Percentiles rank a stretch among this genome's conserved stretches.
Evolutionary conservation across 495 filamentous ascomycete genomes (phyloP).

Genomic region (Penicillium silybi): DNA sequence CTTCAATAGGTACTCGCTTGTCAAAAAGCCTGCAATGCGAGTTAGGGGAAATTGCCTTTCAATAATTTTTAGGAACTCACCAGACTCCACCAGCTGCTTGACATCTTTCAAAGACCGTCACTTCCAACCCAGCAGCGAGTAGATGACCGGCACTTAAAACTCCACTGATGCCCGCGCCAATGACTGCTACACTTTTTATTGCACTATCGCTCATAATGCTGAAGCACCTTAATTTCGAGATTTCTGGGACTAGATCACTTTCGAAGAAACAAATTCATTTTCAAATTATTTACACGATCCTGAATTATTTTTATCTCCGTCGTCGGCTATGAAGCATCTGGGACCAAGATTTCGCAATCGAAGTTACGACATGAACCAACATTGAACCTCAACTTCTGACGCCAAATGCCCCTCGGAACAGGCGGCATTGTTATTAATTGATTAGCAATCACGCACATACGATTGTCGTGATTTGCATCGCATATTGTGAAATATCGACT

Average conservation of each 20-base stretch:
- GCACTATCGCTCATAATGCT: slow-evolving; percentile 21
- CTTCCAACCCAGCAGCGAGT: slow-evolving; percentile 52
- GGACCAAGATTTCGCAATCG: slow-evolving; percentile 15
- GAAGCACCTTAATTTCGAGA: not conserved
- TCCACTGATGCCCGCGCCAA: slow-evolving; percentile 69
- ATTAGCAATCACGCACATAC: slow-evolving; percentile 1
- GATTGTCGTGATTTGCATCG: slow-evolving; percentile 5
- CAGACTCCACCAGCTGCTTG: slow-evolving; percentile 57
- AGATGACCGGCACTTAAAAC: slow-evolving; percentile 61
- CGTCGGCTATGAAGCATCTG: slow-evolving; percentile 3
- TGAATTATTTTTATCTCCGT: no score
- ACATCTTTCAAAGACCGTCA: slow-evolving; percentile 63
- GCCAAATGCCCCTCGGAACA: not conserved
- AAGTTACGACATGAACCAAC: not conserved
- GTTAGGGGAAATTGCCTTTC: not conserved
- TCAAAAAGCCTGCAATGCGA: slow-evolving; percentile 48
- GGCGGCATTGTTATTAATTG: slow-evolving; percentile 2
- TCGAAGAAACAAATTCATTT: no score
- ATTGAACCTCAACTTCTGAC: no score
- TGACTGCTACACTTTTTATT: slow-evolving; percentile 53
- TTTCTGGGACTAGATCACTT: no score
- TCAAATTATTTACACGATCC: no score
- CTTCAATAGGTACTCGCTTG: slow-evolving; percentile 52
- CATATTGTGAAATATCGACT: slow-evolving; percentile 11
- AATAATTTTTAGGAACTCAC: slow-evolving; percentile 28